Percentiles rank a stretch among this genome's conserved stretches.
Conservation (phyloP, 2,329 filamentous ascomycete genomes). For the Pseudocercospora pini-densiflorae region DNA sequence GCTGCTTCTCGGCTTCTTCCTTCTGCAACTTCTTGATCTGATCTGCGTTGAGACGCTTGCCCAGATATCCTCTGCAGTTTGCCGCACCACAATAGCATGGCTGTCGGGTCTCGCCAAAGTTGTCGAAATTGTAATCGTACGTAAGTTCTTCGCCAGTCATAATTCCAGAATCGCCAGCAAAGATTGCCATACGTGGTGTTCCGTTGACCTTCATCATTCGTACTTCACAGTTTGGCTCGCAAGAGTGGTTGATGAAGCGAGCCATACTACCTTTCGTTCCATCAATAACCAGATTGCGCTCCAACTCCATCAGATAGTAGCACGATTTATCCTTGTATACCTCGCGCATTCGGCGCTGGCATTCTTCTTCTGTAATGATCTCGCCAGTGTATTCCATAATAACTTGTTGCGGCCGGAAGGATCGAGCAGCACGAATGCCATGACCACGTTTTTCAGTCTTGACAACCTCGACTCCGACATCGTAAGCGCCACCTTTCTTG, state of each 20-base stretch:
- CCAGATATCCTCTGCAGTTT: constrained; percentile 64
- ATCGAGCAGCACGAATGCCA: constrained; percentile 87
- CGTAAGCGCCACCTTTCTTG: constrained; percentile 78
- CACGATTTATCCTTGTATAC: constrained; percentile 96
- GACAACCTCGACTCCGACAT: constrained; percentile 92
- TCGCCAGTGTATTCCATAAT: constrained; percentile 99
- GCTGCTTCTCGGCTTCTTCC: constrained; percentile 34
- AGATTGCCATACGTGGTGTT: constrained; percentile 94
- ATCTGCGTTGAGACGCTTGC: constrained; percentile 37
- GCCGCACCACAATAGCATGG: constrained; percentile 65
- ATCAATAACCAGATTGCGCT: constrained; percentile 98
- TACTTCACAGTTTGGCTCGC: constrained; percentile 84
- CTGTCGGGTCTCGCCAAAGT: constrained; percentile 48
- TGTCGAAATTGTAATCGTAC: constrained; percentile 82
- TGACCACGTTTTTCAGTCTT: constrained; percentile 88
- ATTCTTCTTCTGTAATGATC: constrained; percentile 94
- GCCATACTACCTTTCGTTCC: constrained; percentile 95
- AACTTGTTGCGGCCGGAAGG: constrained; percentile 87
- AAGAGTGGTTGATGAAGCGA: constrained; percentile 97
- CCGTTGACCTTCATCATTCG: constrained; percentile 92
- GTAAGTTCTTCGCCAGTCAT: constrained; percentile 95
- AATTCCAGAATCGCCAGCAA: constrained; percentile 86
- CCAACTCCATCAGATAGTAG: constrained; percentile 98
- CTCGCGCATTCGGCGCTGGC: constrained; percentile 89
- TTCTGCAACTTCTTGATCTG: constrained; percentile 38